These are phyloP conservation scores for Coniochaeta sp. DNA, from an alignment of 2,329 filamentous ascomycete species.

Conservation along the genomic window DNA sequence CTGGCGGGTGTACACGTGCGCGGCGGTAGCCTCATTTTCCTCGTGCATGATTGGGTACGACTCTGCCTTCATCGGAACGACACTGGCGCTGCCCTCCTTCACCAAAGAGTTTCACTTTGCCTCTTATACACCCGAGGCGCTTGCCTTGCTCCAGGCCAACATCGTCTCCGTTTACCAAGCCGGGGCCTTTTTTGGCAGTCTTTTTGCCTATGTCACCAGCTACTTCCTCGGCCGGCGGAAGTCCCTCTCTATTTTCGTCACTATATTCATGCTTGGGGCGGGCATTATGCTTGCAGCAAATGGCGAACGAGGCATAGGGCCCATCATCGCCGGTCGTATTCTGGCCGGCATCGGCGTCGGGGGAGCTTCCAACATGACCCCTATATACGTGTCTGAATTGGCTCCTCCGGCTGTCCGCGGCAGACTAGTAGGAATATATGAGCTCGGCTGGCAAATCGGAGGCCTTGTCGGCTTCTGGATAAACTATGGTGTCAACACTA, in stretches of 20 bases:
- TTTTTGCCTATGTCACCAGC: constrained; percentile 58
- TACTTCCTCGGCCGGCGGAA: constrained; percentile 62
- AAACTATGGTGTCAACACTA: constrained; percentile 53
- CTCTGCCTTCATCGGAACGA: constrained; percentile 73
- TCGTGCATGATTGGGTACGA: constrained; percentile 56
- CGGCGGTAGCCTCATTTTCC: constrained; percentile 46
- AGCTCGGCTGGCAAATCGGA: constrained; percentile 59
- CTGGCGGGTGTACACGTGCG: constrained; percentile 51
- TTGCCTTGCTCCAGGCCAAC: constrained; percentile 60
- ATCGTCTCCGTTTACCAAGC: constrained; percentile 79
- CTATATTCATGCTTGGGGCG: constrained; percentile 63
- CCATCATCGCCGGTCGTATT: constrained; percentile 55
- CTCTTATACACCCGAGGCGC: constrained; percentile 34
- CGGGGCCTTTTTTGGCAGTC: constrained; percentile 75
- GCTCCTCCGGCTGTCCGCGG: constrained; percentile 57
- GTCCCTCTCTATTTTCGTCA: constrained; percentile 52
- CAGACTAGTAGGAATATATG: constrained; percentile 59
- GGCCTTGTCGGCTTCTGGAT: constrained; percentile 59
- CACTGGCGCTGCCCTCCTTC: constrained; percentile 64
- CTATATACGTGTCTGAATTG: constrained; percentile 54
- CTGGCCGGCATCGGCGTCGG: constrained; percentile 58
- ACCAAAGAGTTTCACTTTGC: constrained; percentile 59
- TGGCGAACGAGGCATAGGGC: constrained; percentile 52
- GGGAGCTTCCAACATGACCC: constrained; percentile 55
- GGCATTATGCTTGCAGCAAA: constrained; percentile 65